phyloP scores from a whole-genome alignment of 2,329 filamentous ascomycete species.

The Dactylellina sp. region DNA sequence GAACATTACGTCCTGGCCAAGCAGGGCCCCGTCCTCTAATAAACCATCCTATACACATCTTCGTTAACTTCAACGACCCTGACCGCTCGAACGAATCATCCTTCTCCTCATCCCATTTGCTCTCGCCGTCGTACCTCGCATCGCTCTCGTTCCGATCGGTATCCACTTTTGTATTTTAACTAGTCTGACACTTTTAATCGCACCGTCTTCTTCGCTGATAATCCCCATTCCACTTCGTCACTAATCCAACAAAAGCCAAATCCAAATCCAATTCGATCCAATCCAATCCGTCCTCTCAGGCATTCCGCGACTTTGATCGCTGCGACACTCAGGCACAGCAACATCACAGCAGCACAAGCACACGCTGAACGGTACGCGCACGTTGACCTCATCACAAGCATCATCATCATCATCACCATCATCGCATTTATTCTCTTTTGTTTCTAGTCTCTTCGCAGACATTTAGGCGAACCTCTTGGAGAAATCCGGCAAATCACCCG shows the following conservation, averaged over 20 bases:
- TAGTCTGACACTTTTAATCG: constrained; percentile 28
- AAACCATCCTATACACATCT: background rate
- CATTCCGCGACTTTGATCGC: constrained; percentile 33
- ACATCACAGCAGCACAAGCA: constrained; percentile 10
- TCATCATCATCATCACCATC: constrained; percentile 19
- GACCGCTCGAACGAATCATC: background rate
- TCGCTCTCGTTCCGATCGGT: constrained; percentile 52
- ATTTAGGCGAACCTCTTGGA: constrained; percentile 32
- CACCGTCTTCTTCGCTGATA: constrained; percentile 12
- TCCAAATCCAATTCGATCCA: no score
- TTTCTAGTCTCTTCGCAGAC: constrained; percentile 1
- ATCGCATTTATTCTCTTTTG: constrained; percentile 9
- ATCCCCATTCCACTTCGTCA: constrained; percentile 18
- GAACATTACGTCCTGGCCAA: background rate
- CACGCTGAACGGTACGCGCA: constrained; percentile 31
- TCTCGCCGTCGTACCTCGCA: constrained; percentile 39
- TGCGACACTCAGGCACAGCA: constrained; percentile 34
- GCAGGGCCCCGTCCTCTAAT: constrained; percentile 16
- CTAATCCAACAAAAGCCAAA: constrained; percentile 12
- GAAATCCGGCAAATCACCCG: constrained; percentile 31
- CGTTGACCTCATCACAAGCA: constrained; percentile 45
- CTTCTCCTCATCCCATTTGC: background rate
- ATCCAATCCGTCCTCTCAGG: no score
- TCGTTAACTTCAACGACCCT: background rate
- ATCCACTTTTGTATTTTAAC: constrained; percentile 39